Conservation (phyloP, 108 stramenopile species). For the Epipyxis sp. region DNA sequence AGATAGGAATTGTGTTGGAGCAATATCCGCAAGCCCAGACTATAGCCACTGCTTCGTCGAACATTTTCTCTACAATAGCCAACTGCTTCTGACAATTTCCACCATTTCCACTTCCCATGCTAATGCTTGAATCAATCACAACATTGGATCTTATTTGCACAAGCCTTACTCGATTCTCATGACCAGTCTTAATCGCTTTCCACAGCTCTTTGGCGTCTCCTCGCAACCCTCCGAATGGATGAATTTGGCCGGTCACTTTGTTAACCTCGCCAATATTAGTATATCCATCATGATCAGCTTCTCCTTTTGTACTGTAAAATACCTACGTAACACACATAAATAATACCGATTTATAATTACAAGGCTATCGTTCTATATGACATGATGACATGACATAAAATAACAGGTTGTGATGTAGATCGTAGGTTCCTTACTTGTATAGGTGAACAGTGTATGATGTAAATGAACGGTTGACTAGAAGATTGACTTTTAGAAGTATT, state of each 20-base stretch:
- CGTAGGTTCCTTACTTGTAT: too few relatives aligned
- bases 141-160: background rate
- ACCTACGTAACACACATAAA: too few relatives aligned
- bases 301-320: background rate
- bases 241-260: background rate
- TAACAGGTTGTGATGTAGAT: too few relatives aligned
- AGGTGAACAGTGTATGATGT: conserved; percentile 6
- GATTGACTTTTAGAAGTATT: too few relatives aligned
- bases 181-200: background rate
- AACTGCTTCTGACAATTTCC: background rate
- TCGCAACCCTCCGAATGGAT: background rate
- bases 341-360: too few relatives aligned
- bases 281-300: conserved; percentile 8
- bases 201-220: conserved; percentile 24
- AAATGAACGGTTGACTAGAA: too few relatives aligned
- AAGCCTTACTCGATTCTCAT: background rate
- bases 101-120: background rate
- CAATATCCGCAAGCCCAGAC: conserved; percentile 5
- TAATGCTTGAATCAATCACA: background rate
- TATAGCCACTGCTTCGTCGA: conserved; percentile 5
- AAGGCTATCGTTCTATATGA: too few relatives aligned
- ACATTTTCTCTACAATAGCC: background rate
- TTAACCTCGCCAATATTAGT: background rate
- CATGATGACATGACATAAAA: too few relatives aligned
- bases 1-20: background rate